Percentiles rank a stretch among this genome's conserved stretches.
Evolutionary conservation across 495 filamentous ascomycete genomes (phyloP).

Genomic region (Chlorociboria aeruginascens): DNA sequence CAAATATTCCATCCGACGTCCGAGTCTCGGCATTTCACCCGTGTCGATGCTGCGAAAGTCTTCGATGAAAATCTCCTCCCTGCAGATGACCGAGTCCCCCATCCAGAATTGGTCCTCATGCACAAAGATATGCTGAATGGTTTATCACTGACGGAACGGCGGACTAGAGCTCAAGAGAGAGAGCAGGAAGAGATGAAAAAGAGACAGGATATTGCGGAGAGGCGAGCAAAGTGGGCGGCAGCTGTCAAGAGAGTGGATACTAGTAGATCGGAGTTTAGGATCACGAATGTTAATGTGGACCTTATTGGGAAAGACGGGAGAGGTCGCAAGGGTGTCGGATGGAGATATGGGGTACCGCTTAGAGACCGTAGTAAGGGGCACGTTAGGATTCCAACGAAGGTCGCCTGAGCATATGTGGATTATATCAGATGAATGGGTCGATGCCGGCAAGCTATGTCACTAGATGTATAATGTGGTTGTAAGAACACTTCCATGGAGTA

Average conservation of each 20-base stretch:
- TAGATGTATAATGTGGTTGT: no score
- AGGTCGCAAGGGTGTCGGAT: constrained; percentile 43
- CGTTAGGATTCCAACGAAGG: constrained; percentile 19
- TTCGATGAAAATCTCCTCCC: constrained; percentile 65
- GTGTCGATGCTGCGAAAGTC: constrained; percentile 75
- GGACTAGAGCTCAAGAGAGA: constrained; percentile 30
- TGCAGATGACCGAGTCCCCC: constrained; percentile 75
- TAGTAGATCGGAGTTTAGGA: constrained; percentile 69
- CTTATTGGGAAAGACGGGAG: constrained; percentile 35
- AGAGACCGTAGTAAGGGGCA: constrained; percentile 33
- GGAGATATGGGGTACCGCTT: constrained; percentile 39
- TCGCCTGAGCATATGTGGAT: constrained; percentile 7
- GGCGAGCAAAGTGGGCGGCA: constrained; percentile 27
- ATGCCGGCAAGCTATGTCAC: neutral
- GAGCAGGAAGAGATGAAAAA: constrained; percentile 28
- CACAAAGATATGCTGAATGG: constrained; percentile 37
- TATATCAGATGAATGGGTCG: constrained; percentile 9
- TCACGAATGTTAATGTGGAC: constrained; percentile 49
- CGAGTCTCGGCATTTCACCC: constrained; percentile 82
- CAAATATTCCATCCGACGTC: constrained; percentile 87
- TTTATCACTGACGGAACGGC: constrained; percentile 23
- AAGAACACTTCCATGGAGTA: no score
- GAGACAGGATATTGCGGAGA: constrained; percentile 23
- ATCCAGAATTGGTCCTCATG: constrained; percentile 66
- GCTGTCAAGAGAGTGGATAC: constrained; percentile 33